These are phyloP conservation scores for Phytophthora idaei DNA, from an alignment of 352 stramenopile genomes.

Conservation along the genomic window DNA sequence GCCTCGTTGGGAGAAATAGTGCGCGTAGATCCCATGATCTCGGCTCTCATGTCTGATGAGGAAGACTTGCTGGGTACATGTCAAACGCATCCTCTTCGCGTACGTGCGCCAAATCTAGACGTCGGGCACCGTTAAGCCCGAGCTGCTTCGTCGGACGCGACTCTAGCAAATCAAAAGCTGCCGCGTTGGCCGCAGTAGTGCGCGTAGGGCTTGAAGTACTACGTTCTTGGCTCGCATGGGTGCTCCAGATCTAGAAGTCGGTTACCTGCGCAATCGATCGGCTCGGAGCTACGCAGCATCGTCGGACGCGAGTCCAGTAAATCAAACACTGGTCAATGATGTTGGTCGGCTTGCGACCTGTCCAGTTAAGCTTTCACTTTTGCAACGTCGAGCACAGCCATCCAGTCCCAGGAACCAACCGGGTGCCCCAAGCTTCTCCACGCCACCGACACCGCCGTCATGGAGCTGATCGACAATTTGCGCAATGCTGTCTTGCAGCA, in stretches of 20 bases:
- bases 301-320: too few species aligned
- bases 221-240: background rate
- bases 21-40: too few species aligned
- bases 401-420: background rate
- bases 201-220: background rate
- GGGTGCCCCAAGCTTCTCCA: too few species aligned
- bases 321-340: too few species aligned
- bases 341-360: background rate
- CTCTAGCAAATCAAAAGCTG: background rate
- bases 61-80: too few species aligned
- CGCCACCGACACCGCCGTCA: background rate
- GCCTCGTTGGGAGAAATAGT: too few species aligned
- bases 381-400: background rate
- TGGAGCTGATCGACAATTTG: background rate
- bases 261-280: background rate
- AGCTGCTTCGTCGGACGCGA: background rate
- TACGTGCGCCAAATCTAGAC: too few species aligned
- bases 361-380: background rate
- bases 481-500: background rate
- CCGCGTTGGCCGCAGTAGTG: background rate
- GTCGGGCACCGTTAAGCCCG: too few species aligned
- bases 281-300: too few species aligned
- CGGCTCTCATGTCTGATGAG: too few species aligned
- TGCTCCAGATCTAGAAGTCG: background rate
- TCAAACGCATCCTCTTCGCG: too few species aligned